Conservation (phyloP, 352 stramenopile species). For the Blastocystis sp. region DNA sequence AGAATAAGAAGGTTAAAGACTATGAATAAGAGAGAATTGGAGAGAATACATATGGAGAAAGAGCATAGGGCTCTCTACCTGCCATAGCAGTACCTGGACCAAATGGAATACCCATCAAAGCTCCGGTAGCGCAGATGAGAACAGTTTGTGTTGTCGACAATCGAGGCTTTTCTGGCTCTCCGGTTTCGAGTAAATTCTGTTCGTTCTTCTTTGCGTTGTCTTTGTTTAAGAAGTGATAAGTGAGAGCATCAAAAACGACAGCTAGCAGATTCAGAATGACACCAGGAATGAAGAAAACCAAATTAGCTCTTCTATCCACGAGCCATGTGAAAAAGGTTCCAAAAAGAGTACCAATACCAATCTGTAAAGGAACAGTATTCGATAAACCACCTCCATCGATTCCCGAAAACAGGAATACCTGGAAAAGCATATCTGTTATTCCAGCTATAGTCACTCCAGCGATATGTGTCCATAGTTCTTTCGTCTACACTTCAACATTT, state of each 20-base stretch:
- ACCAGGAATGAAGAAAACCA: constrained; percentile 12
- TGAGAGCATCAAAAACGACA: not conserved
- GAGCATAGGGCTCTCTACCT: constrained; percentile 1
- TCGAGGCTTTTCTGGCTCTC: not conserved
- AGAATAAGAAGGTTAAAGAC: not conserved
- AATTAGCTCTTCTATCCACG: not conserved
- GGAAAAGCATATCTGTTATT: constrained; percentile 42
- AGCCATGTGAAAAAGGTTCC: not conserved
- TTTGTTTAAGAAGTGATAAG: not conserved
- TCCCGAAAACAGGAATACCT: constrained; percentile 1
- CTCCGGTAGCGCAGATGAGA: not conserved
- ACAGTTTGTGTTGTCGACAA: not conserved
- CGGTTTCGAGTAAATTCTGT: not conserved
- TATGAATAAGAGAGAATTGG: not conserved
- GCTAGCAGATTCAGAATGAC: not conserved
- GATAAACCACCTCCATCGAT: constrained; percentile 4
- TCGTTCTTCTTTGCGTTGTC: not conserved
- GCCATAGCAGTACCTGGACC: constrained; percentile 16
- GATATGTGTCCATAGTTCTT: not conserved
- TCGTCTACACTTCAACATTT: not conserved
- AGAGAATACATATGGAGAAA: constrained; percentile 5
- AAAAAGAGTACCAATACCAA: not conserved
- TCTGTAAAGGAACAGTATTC: constrained; percentile 14
- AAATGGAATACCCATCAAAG: not conserved
- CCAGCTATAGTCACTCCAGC: not conserved